Percentiles rank a stretch among this genome's conserved stretches.
Evolutionary conservation across 306 rosid genomes (phyloP).

Genomic region (Luffa acutangula): DNA sequence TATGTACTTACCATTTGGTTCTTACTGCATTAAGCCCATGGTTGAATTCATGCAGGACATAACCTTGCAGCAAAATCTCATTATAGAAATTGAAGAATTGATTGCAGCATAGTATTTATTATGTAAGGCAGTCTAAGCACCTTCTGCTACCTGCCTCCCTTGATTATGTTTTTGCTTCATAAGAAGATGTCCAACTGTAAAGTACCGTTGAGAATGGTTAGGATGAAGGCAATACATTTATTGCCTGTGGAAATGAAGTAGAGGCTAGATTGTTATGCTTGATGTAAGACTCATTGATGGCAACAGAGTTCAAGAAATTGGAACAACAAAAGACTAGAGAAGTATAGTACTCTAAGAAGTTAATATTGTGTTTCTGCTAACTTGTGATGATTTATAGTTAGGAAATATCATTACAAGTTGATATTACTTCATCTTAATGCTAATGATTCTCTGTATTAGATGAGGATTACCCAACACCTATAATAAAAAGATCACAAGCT

Average conservation of each 20-base stretch:
- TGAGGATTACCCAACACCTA: background rate
- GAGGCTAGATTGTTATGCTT: background rate
- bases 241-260: background rate
- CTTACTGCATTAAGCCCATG: background rate
- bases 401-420: background rate
- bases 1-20: background rate
- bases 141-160: background rate
- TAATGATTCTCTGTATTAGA: background rate
- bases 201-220: background rate
- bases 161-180: background rate
- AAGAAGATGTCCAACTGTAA: background rate
- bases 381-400: background rate
- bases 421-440: background rate
- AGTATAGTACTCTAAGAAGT: background rate
- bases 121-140: too few species aligned
- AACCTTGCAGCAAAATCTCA: background rate
- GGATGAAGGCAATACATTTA: background rate
- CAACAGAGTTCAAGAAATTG: background rate
- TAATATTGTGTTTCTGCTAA: background rate
- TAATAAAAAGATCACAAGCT: background rate
- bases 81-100: background rate
- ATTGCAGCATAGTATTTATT: background rate
- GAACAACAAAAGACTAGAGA: background rate
- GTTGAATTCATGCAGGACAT: constrained; percentile 1
- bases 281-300: background rate